Base-by-base conservation (phyloP, 2,329 filamentous ascomycete genomes). In the Arthrobotrys sinensis region DNA sequence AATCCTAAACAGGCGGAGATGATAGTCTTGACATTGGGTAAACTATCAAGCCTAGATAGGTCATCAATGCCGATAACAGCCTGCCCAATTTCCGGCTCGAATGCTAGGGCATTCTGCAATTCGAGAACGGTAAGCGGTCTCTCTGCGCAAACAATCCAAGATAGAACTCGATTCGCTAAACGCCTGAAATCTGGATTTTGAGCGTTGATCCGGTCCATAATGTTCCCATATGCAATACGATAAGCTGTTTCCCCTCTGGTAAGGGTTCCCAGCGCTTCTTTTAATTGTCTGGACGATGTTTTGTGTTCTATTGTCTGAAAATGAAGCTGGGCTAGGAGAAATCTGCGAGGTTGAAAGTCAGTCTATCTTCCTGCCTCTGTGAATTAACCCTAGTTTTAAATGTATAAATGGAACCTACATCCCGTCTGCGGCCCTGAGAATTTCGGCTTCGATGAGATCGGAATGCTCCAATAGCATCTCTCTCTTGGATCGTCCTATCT, bases 251-350 rank as follows among this genome's bases (percentile, higher is more conserved):
- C 80, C 6, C 63, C 63, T 7, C 6, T 36, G 12, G 48, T 83
- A 0, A 87, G 76, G 0, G 79, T 81, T 43, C 73, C 12, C 0
- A 88, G 79, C 2, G 83, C 82, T 0, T 24, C 63, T 34, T 80
- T 78, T 3, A 88, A 78, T 0, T 80, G 81, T 52, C 84, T 85
- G 0, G 66, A 53, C 0, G 84, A 83, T 34, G 36, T 80, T 72
- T 85, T 84, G 16, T 81, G 81, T 4, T 72, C 69, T 0, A 86
- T 80, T 0, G 83, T 84, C 21, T 83, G 81, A 4, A 85, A 69
- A 80, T 85, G 80, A 10, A 86, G 82, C 32, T 84, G 80, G 7
- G 84, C 85, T 14, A 86, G 81, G 5, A 86, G 82, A 79, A 86
- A 85, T 75, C 24, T 46, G 1, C 19, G 14, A 16, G n/a, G n/a